These are phyloP conservation scores for Suhomyces prunicola DNA, from an alignment of 805 yeast genomes.

Conservation along the genomic window DNA sequence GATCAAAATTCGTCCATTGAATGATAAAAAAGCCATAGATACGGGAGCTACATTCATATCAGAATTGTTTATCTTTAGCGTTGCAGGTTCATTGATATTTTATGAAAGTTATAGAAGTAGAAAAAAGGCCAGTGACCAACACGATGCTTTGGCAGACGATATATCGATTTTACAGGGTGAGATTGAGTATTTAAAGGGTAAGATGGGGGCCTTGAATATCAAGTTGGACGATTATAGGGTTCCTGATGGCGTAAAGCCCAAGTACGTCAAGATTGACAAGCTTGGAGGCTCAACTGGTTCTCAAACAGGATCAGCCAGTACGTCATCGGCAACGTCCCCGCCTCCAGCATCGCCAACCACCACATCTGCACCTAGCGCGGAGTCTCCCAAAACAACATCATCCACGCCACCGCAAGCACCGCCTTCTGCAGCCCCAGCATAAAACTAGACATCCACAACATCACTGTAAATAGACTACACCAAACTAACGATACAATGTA, in stretches of 20 bases:
- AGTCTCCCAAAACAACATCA: neutral
- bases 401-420: neutral
- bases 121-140: conserved; percentile 56
- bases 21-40: conserved; percentile 78
- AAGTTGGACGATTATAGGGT: conserved; percentile 49
- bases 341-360: neutral
- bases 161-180: conserved; percentile 68
- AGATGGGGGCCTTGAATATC: conserved; percentile 41
- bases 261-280: conserved; percentile 40
- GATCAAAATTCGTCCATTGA: conserved; percentile 67
- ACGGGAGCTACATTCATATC: conserved; percentile 77
- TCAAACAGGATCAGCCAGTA: neutral
- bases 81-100: conserved; percentile 73
- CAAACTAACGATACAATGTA: conserved; percentile 5
- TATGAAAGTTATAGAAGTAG: conserved; percentile 70
- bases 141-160: conserved; percentile 70
- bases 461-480: conserved; percentile 1
- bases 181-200: conserved; percentile 52
- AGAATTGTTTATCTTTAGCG: conserved; percentile 72
- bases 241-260: conserved; percentile 46
- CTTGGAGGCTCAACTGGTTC: conserved; percentile 21
- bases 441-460: neutral
- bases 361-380: neutral
- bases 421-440: conserved; percentile 1
- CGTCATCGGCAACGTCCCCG: neutral